Evolutionary conservation across 176 grass and related monocot species (phyloP), one percentile per base, ranked within the genome.

Genomic region (Zea mays): DNA sequence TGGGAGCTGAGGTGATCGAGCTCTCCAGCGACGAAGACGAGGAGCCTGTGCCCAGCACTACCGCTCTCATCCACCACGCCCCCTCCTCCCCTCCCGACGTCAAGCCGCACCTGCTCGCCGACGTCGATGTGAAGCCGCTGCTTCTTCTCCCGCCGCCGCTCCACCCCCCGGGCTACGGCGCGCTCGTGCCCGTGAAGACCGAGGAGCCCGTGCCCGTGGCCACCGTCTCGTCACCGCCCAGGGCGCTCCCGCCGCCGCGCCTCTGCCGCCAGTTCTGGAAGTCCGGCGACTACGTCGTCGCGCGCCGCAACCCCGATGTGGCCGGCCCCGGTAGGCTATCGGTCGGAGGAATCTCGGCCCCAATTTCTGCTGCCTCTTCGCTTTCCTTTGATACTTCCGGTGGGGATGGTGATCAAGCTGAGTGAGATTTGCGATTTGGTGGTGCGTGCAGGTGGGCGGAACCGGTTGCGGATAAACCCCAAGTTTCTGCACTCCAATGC

Each of bases 261-360:
- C 79, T 95, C 69, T 81, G 87, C 74, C 90, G 87, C 76, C 92
- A 95, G 79, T 98, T 98, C 76, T 98, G 92, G 96, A 98, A 92
- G 81, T 98, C 96, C 41, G 96, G 96, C 8, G 92, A 98, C 66
- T 98, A 98, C 67, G 87, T 92, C 69, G 87, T 90, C 38, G 76
- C 76, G 39, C 86, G 41, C 55, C 73, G 89, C 58, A 88, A 93
- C 40, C 73, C 94, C 68, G 86, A 79, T 8, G 75, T 75, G 12
- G 49, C 72, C 56, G 58, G 40, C 37, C 88, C 80, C 47, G 84
- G 90, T 84, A 97, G 79, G 91, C 83, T 52, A 37, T 19, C 85
- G 45, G 11, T 43, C 9, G 35, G 63, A 41, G 7, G 59, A 83
- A 79, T 68, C 50, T 65, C 7, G 14, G 13, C 58, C 60, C 72